A percentile compares a stretch with the other conserved stretches of the same genome.
Conservation (phyloP, 148 eudicot species). For the Tetragonia tetragonoides region DNA sequence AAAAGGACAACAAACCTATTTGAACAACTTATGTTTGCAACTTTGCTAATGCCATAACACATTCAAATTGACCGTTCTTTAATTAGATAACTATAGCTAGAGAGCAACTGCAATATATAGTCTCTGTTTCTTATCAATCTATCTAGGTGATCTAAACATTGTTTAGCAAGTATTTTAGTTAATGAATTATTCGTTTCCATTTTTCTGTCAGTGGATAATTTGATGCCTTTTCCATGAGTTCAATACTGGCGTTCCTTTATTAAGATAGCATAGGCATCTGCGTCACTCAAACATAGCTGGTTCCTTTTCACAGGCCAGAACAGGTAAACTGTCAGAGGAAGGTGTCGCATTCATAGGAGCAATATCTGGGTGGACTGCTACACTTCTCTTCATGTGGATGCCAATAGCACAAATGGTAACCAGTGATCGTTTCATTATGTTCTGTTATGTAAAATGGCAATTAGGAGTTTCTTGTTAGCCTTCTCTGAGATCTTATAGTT, state of each 20-base stretch:
- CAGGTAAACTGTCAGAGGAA: slow-evolving; percentile 75
- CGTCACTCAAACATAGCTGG: slow-evolving; percentile 14
- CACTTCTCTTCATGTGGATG: slow-evolving; percentile 99
- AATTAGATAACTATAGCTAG: not conserved
- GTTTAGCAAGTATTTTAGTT: not conserved
- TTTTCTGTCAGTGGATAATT: not conserved
- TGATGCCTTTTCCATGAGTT: not conserved
- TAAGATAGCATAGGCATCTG: not conserved
- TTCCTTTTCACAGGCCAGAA: slow-evolving; percentile 54
- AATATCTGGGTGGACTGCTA: slow-evolving; percentile 95
- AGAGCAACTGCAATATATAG: not conserved
- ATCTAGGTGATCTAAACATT: not conserved
- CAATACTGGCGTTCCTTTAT: not conserved
- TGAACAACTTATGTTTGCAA: not conserved
- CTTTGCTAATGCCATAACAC: too few relatives aligned
- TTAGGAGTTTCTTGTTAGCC: not conserved
- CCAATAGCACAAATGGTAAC: slow-evolving; percentile 87
- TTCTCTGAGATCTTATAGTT: slow-evolving; percentile 13
- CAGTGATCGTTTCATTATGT: slow-evolving; percentile 1
- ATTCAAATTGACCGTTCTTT: not conserved
- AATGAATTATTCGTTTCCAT: not conserved
- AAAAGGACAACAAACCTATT: not conserved
- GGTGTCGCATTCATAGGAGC: slow-evolving; percentile 63
- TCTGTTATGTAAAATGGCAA: not conserved
- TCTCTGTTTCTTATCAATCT: not conserved